phyloP scores from a whole-genome alignment of 2,329 filamentous ascomycete genomes.

The Periconia sp. region DNA sequence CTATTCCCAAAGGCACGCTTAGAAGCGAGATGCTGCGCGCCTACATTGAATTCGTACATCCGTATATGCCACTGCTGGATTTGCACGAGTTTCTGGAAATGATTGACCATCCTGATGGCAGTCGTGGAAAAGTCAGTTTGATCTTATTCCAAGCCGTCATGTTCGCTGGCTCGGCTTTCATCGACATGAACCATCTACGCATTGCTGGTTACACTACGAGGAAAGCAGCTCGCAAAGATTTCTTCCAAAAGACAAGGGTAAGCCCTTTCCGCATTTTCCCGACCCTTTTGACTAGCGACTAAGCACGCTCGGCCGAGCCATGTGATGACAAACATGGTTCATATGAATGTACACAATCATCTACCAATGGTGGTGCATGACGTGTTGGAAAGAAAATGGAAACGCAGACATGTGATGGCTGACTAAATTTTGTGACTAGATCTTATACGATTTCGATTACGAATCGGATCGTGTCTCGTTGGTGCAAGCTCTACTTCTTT shows the following conservation, averaged over 20 bases:
- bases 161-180: slow-evolving; percentile 88
- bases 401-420: neutral
- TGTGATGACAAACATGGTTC: neutral
- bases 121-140: slow-evolving; percentile 73
- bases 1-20: slow-evolving; percentile 68
- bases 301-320: neutral
- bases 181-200: slow-evolving; percentile 75
- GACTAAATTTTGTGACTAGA: slow-evolving; percentile 46
- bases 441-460: slow-evolving; percentile 94
- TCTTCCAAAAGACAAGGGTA: slow-evolving; percentile 86
- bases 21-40: slow-evolving; percentile 80
- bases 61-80: slow-evolving; percentile 87
- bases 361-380: too few species aligned
- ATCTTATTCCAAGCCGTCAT: slow-evolving; percentile 92
- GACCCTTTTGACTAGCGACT: neutral
- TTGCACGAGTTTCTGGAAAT: slow-evolving; percentile 61
- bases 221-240: slow-evolving; percentile 81
- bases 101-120: slow-evolving; percentile 68
- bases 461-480: slow-evolving; percentile 86
- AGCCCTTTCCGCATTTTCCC: slow-evolving; percentile 37
- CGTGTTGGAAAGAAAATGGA: neutral
- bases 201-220: slow-evolving; percentile 76
- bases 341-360: too few species aligned
- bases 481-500: slow-evolving; percentile 83
- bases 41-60: slow-evolving; percentile 88